These are phyloP conservation scores for Dichomitus squalens DNA, from an alignment of 1,284 basidiomycete genomes.

Conservation along the genomic window DNA sequence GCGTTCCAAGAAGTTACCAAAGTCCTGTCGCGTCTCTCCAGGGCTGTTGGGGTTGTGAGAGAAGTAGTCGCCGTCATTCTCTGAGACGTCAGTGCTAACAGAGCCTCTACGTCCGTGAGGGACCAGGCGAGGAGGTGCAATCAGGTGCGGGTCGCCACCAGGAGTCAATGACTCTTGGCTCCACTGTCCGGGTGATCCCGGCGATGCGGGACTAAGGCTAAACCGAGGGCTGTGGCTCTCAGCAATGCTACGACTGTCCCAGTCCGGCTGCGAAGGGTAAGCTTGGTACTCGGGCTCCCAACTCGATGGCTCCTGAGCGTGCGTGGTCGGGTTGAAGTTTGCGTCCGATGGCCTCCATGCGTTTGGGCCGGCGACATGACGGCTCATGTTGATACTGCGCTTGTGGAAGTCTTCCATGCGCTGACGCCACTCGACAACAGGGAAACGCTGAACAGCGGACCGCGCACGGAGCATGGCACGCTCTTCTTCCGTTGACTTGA, in stretches of 20 bases:
- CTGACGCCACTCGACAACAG: slow-evolving; percentile 95
- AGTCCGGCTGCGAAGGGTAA: slow-evolving; percentile 54
- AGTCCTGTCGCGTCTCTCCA: slow-evolving; percentile 47
- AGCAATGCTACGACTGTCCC: slow-evolving; percentile 49
- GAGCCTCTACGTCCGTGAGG: slow-evolving; percentile 46
- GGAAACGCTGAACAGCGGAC: slow-evolving; percentile 93
- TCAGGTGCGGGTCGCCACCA: slow-evolving; percentile 37
- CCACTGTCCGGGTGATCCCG: slow-evolving; percentile 60
- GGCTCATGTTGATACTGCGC: slow-evolving; percentile 77
- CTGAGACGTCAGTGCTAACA: slow-evolving; percentile 50
- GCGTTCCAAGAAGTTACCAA: slow-evolving; percentile 79
- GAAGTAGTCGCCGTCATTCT: slow-evolving; percentile 64
- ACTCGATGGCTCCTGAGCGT: slow-evolving; percentile 51
- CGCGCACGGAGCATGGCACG: slow-evolving; percentile 89
- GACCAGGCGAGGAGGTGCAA: slow-evolving; percentile 36
- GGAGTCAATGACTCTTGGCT: slow-evolving; percentile 58
- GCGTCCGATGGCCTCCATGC: slow-evolving; percentile 77
- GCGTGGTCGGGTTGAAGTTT: slow-evolving; percentile 50
- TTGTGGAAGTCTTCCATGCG: slow-evolving; percentile 92
- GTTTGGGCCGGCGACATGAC: slow-evolving; percentile 65
- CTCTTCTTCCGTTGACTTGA: slow-evolving; percentile 89
- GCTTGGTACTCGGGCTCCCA: slow-evolving; percentile 57
- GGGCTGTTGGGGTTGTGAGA: slow-evolving; percentile 40
- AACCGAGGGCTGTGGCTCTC: slow-evolving; percentile 36
- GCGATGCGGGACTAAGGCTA: slow-evolving; percentile 43